phyloP scores from a whole-genome alignment of 2,329 filamentous ascomycete species.

The Fusarium camptoceras region DNA sequence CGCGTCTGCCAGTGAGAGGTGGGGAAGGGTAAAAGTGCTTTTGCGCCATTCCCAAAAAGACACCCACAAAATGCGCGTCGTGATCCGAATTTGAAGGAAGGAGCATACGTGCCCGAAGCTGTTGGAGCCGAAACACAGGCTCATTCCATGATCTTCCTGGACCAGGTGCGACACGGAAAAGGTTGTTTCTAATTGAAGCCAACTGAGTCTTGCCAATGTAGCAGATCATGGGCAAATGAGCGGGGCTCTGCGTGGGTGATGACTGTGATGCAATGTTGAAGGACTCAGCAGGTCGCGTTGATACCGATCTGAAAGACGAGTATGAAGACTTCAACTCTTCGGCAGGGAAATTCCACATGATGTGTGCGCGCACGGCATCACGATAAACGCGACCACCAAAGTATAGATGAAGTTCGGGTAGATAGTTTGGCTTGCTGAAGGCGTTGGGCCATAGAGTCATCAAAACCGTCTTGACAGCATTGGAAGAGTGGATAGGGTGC shows the following conservation, averaged over 20 bases:
- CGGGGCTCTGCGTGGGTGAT: slow-evolving; percentile 38
- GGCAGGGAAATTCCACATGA: slow-evolving; percentile 60
- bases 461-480: slow-evolving; percentile 59
- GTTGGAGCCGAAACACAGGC: slow-evolving; percentile 62
- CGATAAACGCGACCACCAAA: slow-evolving; percentile 61
- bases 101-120: slow-evolving; percentile 60
- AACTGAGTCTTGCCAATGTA: slow-evolving; percentile 64
- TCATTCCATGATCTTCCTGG: slow-evolving; percentile 58
- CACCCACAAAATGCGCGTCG: slow-evolving; percentile 64
- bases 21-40: slow-evolving; percentile 60
- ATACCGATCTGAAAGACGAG: slow-evolving; percentile 53
- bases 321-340: slow-evolving; percentile 44
- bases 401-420: slow-evolving; percentile 60
- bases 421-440: slow-evolving; percentile 47
- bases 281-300: slow-evolving; percentile 52
- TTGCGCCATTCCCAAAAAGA: slow-evolving; percentile 69
- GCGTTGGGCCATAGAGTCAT: slow-evolving; percentile 57
- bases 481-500: slow-evolving; percentile 52
- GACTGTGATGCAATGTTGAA: slow-evolving; percentile 44
- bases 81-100: slow-evolving; percentile 62
- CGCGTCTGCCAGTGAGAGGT: slow-evolving; percentile 34
- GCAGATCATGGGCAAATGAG: slow-evolving; percentile 53
- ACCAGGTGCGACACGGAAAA: slow-evolving; percentile 59
- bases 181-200: slow-evolving; percentile 57
- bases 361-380: slow-evolving; percentile 60